Evolutionary conservation across 768 basidiomycete genomes (phyloP).

Genomic region (Auriscalpium vulgare): DNA sequence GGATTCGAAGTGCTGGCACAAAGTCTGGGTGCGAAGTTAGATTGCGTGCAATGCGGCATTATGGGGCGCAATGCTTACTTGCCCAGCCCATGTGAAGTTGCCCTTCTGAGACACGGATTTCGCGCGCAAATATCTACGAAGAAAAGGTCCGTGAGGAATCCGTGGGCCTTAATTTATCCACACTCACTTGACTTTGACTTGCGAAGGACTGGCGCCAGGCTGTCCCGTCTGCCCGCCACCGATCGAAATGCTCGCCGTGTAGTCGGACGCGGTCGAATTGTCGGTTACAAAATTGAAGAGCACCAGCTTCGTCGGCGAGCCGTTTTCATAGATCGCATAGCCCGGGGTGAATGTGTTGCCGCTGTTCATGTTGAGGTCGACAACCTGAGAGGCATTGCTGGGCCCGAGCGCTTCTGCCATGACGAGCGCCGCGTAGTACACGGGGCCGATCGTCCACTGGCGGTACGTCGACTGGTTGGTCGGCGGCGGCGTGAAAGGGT

Average conservation of each 20-base stretch:
- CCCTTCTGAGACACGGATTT: slow-evolving; percentile 48
- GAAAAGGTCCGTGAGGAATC: neutral
- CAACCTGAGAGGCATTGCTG: slow-evolving; percentile 52
- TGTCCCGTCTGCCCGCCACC: slow-evolving; percentile 35
- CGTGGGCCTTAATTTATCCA: neutral
- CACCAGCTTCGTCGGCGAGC: slow-evolving; percentile 49
- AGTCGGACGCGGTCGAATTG: slow-evolving; percentile 42
- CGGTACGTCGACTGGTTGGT: slow-evolving; percentile 48
- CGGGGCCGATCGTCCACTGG: slow-evolving; percentile 67
- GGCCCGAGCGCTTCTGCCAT: slow-evolving; percentile 64
- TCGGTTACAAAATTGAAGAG: slow-evolving; percentile 72
- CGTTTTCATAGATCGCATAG: slow-evolving; percentile 69
- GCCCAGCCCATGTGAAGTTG: slow-evolving; percentile 74
- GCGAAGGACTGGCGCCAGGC: slow-evolving; percentile 31
- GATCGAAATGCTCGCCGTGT: slow-evolving; percentile 42
- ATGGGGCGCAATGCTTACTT: slow-evolving; percentile 31
- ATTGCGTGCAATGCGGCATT: neutral
- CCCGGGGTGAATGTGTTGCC: slow-evolving; percentile 50
- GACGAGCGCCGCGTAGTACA: slow-evolving; percentile 68
- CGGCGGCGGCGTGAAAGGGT: slow-evolving; percentile 41
- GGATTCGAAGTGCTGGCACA: slow-evolving; percentile 50
- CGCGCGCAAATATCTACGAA: slow-evolving; percentile 46
- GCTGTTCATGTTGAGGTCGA: slow-evolving; percentile 52
- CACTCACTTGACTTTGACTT: slow-evolving; percentile 47
- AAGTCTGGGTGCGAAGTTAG: slow-evolving; percentile 34